Percentiles rank a stretch among this genome's conserved stretches.
Evolutionary conservation across 345 rosid species (phyloP).

Genomic region (Salix suchowensis): DNA sequence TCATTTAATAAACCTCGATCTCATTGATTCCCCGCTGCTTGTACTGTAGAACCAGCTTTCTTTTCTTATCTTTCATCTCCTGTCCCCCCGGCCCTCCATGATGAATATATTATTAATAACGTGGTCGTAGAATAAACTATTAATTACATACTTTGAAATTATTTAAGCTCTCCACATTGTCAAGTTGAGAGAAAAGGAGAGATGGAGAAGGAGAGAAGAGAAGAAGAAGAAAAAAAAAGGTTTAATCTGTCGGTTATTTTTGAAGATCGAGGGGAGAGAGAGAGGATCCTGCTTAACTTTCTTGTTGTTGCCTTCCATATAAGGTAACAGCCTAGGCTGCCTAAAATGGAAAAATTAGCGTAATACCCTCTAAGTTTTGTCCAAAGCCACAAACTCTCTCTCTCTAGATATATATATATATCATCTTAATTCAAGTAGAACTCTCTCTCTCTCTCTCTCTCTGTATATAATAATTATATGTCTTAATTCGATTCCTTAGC

Average conservation of each 20-base stretch:
- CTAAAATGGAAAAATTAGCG: slow-evolving; percentile 42
- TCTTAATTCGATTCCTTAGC: too few relatives aligned
- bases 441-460: too few relatives aligned
- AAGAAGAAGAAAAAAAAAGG: not conserved
- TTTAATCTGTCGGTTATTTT: slow-evolving; percentile 47
- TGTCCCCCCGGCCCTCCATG: not conserved
- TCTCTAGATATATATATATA: too few relatives aligned
- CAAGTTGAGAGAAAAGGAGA: not conserved
- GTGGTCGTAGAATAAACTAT: slow-evolving; percentile 14
- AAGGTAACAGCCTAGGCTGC: slow-evolving; percentile 33
- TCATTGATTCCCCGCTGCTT: not conserved
- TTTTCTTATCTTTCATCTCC: not conserved
- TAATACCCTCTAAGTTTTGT: slow-evolving; percentile 17
- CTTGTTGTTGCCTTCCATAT: slow-evolving; percentile 36
- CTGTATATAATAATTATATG: too few relatives aligned
- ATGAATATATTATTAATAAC: slow-evolving; percentile 16
- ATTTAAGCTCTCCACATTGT: slow-evolving; percentile 8
- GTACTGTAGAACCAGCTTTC: slow-evolving; percentile 1
- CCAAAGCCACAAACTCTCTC: not conserved
- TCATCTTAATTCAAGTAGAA: not conserved
- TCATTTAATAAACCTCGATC: not conserved
- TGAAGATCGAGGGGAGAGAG: slow-evolving; percentile 1
- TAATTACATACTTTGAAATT: slow-evolving; percentile 5
- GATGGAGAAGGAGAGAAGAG: not conserved
- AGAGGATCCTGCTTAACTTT: slow-evolving; percentile 10